These are phyloP conservation scores for Aspergillus haitiensis DNA, from an alignment of 495 filamentous ascomycete species.

Conservation along the genomic window DNA sequence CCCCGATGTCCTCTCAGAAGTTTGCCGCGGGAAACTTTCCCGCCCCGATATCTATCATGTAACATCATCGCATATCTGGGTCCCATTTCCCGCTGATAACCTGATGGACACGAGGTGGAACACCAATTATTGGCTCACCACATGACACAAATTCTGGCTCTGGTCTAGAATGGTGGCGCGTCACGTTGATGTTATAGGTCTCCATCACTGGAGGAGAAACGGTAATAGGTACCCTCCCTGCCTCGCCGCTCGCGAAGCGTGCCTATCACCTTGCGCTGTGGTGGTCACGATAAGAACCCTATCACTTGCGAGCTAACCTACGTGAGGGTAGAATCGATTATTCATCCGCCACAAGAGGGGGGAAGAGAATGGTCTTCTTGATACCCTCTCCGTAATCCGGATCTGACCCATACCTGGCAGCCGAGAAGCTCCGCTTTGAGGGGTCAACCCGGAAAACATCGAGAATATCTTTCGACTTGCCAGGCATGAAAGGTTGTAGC, in stretches of 20 bases:
- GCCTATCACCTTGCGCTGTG: too few species aligned
- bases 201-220: not conserved
- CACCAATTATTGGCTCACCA: conserved; percentile 15
- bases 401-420: conserved; percentile 60
- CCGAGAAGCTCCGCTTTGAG: conserved; percentile 55
- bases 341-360: conserved; percentile 52
- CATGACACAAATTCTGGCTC: conserved; percentile 27
- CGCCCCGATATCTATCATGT: conserved; percentile 32
- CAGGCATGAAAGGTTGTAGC: conserved; percentile 87
- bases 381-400: conserved; percentile 63
- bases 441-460: conserved; percentile 71
- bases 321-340: conserved; percentile 32
- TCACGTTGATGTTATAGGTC: not conserved
- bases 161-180: not conserved
- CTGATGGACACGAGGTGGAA: conserved; percentile 30
- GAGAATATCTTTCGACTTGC: conserved; percentile 70
- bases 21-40: conserved; percentile 49
- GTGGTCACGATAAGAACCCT: not conserved
- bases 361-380: conserved; percentile 54
- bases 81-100: conserved; percentile 39
- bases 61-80: conserved; percentile 17
- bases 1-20: conserved; percentile 19
- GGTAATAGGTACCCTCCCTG: not conserved
- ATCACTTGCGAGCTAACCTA: conserved; percentile 7
- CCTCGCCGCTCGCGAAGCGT: not conserved